These are phyloP conservation scores for Grosmannia penicillata DNA, from an alignment of 2,329 filamentous ascomycete genomes.

Conservation along the genomic window DNA sequence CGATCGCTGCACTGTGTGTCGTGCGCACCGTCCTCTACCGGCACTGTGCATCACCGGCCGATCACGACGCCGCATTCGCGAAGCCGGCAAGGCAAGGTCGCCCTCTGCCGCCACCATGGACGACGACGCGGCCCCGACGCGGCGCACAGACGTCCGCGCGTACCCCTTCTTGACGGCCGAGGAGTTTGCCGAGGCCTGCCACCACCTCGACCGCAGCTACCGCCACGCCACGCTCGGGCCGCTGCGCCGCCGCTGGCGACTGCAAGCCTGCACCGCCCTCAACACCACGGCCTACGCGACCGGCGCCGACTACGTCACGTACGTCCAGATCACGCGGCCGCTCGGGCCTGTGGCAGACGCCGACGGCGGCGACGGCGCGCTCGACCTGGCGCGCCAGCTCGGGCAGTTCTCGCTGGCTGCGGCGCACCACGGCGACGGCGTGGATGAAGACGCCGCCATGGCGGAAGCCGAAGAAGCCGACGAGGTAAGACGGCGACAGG, in stretches of 20 bases:
- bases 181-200: constrained; percentile 52
- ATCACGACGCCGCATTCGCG: too few species aligned
- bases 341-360: too few species aligned
- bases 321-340: constrained; percentile 40
- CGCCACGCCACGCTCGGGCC: constrained; percentile 41
- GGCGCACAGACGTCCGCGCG: constrained; percentile 25
- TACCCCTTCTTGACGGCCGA: constrained; percentile 47
- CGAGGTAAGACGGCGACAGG: constrained; percentile 22
- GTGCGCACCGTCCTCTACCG: too few species aligned
- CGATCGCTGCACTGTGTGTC: too few species aligned
- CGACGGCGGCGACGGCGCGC: constrained; percentile 12
- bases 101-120: background rate
- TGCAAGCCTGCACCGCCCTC: constrained; percentile 36
- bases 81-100: too few species aligned
- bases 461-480: constrained; percentile 35
- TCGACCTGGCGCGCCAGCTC: constrained; percentile 31
- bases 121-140: background rate
- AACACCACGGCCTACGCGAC: constrained; percentile 21
- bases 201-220: constrained; percentile 44
- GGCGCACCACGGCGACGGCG: constrained; percentile 4
- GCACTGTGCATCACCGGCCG: too few species aligned
- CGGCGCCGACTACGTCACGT: constrained; percentile 32
- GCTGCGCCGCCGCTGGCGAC: constrained; percentile 37
- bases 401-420: constrained; percentile 27
- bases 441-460: constrained; percentile 29